Conservation (phyloP, 208 protist species). For the Trypanosoma platydactyli region DNA sequence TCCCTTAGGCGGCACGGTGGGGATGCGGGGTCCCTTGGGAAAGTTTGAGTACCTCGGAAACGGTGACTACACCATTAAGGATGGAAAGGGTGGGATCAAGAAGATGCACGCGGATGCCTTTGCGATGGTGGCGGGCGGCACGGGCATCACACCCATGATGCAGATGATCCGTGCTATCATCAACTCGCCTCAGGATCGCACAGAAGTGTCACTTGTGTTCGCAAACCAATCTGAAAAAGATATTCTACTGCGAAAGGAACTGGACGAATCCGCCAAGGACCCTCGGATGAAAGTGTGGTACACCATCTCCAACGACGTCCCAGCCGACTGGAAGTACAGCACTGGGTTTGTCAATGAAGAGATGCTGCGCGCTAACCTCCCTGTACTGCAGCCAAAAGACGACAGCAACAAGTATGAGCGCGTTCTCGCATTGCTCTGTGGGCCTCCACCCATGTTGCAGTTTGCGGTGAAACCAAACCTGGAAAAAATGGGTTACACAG, state of each 20-base stretch:
- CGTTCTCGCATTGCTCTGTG: slow-evolving; percentile 82
- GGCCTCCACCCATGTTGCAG: slow-evolving; percentile 86
- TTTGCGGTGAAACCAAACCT: slow-evolving; percentile 83
- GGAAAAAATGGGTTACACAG: slow-evolving; percentile 69
- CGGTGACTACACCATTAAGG: slow-evolving; percentile 24
- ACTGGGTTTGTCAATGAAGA: slow-evolving; percentile 65
- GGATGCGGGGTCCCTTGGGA: slow-evolving; percentile 89
- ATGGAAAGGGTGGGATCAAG: slow-evolving; percentile 8
- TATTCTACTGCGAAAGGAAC: slow-evolving; percentile 88
- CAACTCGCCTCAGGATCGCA: slow-evolving; percentile 68
- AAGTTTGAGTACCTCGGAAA: slow-evolving; percentile 85
- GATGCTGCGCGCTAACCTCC: slow-evolving; percentile 77
- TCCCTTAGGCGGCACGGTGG: slow-evolving; percentile 76
- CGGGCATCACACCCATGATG: slow-evolving; percentile 92
- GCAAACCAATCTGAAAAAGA: slow-evolving; percentile 89
- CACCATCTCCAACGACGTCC: slow-evolving; percentile 54
- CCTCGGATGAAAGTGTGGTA: slow-evolving; percentile 75
- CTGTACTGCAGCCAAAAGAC: slow-evolving; percentile 44
- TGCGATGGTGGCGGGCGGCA: slow-evolving; percentile 78
- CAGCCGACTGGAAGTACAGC: slow-evolving; percentile 68
- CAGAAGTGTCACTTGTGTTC: slow-evolving; percentile 84
- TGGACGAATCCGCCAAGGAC: slow-evolving; percentile 62
- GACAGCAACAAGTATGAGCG: slow-evolving; percentile 9
- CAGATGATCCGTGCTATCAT: slow-evolving; percentile 90
- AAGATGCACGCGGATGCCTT: slow-evolving; percentile 45